Evolutionary conservation across 2,329 filamentous ascomycete genomes (phyloP).

Genomic region (Verticillium nonalfalfae): DNA sequence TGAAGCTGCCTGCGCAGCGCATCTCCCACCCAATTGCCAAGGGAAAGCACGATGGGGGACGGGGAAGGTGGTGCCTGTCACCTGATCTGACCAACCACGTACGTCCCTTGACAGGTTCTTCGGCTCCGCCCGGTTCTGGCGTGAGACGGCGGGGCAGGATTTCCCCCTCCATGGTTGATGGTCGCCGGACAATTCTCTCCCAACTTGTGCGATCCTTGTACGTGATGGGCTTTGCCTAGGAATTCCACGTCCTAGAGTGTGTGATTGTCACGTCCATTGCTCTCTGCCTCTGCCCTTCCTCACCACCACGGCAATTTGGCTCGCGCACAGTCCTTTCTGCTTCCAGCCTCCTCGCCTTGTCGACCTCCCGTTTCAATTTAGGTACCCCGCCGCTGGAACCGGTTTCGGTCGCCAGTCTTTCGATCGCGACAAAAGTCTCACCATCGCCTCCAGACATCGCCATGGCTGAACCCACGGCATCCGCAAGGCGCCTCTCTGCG

Average conservation of each 20-base stretch:
- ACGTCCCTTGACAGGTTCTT: background rate
- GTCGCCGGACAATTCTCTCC: background rate
- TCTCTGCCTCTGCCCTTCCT: background rate
- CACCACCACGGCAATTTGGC: background rate
- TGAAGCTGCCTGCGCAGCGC: background rate
- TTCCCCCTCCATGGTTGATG: background rate
- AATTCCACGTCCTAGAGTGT: background rate
- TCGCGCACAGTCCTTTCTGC: background rate
- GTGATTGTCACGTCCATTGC: background rate
- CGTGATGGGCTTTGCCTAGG: background rate
- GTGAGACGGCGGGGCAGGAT: background rate
- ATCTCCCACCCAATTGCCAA: no score
- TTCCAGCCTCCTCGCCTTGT: background rate
- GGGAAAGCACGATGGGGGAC: background rate
- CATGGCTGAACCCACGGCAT: slow-evolving; percentile 24
- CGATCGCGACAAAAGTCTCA: background rate
- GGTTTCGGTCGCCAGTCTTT: background rate
- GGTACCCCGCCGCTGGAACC: slow-evolving; percentile 1
- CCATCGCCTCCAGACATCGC: background rate
- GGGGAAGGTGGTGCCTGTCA: background rate
- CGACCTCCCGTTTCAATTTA: background rate
- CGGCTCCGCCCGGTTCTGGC: background rate
- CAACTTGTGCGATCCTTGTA: background rate
- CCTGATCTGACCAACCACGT: background rate
- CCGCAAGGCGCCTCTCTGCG: slow-evolving; percentile 16